Evolutionary conservation across 495 filamentous ascomycete species (phyloP).

Genomic region (Podospora pseudoanserina): DNA sequence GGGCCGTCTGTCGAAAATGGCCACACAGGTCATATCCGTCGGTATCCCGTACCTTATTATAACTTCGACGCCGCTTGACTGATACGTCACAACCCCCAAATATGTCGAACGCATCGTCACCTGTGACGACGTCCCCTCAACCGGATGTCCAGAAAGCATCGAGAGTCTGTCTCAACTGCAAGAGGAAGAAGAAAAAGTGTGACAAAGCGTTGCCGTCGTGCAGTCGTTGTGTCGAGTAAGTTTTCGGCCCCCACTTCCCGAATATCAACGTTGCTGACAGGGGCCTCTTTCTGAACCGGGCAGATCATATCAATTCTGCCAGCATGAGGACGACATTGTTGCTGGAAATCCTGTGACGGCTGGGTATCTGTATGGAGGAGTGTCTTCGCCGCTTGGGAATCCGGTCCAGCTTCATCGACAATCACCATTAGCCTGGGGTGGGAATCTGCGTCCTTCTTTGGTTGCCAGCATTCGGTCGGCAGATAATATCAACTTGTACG

Average conservation of each 20-base stretch:
- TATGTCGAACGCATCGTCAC: conserved; percentile 29
- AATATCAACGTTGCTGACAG: conserved; percentile 8
- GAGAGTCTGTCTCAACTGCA: conserved; percentile 30
- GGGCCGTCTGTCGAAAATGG: conserved; percentile 2
- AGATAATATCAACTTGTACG: conserved; percentile 26
- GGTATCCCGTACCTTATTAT: conserved; percentile 1
- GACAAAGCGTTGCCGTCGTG: conserved; percentile 30
- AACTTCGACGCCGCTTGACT: conserved; percentile 7
- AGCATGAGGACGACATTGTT: conserved; percentile 25
- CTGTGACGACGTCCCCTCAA: conserved; percentile 21
- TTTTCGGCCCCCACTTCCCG: not conserved
- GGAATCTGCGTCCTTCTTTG: conserved; percentile 19
- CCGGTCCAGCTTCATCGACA: conserved; percentile 9
- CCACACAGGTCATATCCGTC: not conserved
- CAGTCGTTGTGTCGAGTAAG: conserved; percentile 27
- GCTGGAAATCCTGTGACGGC: conserved; percentile 10
- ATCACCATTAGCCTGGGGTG: conserved; percentile 9
- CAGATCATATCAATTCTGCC: conserved; percentile 26
- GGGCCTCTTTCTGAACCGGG: not conserved
- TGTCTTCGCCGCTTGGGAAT: conserved; percentile 14
- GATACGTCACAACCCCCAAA: conserved; percentile 8
- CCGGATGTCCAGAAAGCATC: conserved; percentile 21
- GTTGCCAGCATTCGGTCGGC: conserved; percentile 26
- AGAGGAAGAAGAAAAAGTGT: conserved; percentile 29
- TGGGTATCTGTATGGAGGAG: conserved; percentile 4